Percentiles rank a stretch among this genome's conserved stretches.
These are phyloP conservation scores for Alloteropsis semialata DNA, from an alignment of 176 grass and related monocot genomes.

Conservation along the genomic window DNA sequence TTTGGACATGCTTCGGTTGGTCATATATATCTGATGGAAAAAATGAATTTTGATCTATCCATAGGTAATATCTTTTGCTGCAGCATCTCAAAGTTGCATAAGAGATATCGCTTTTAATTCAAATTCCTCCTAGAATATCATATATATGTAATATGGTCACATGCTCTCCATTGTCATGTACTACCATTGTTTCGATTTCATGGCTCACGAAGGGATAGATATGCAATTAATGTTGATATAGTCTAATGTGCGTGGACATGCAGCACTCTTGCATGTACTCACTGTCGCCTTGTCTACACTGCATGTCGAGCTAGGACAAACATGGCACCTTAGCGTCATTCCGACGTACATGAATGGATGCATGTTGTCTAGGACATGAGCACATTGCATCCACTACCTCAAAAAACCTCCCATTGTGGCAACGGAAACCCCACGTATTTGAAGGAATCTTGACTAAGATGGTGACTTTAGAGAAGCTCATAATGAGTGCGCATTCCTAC, in stretches of 20 bases:
- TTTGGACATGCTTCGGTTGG: too few species aligned
- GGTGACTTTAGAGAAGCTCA: constrained; percentile 13
- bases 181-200: not conserved
- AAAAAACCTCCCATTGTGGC: not conserved
- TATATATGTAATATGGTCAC: not conserved
- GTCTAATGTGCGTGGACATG: not conserved
- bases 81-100: not conserved
- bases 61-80: too few species aligned
- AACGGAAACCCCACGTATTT: constrained; percentile 31
- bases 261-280: not conserved
- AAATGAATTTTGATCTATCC: too few species aligned
- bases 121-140: not conserved
- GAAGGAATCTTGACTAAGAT: constrained; percentile 74
- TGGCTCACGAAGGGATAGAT: not conserved
- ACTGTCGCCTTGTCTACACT: too few species aligned
- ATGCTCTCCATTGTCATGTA: not conserved
- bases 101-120: not conserved
- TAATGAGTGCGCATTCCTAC: constrained; percentile 17
- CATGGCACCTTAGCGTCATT: constrained; percentile 28
- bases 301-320: not conserved
- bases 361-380: constrained; percentile 28
- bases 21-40: too few species aligned
- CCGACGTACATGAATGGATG: constrained; percentile 25
- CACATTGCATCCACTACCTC: constrained; percentile 31
- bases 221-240: not conserved